Percentiles rank a stretch among this genome's conserved stretches.
Conservation (phyloP, 306 rosid genomes). For the Abrus precatorius region DNA sequence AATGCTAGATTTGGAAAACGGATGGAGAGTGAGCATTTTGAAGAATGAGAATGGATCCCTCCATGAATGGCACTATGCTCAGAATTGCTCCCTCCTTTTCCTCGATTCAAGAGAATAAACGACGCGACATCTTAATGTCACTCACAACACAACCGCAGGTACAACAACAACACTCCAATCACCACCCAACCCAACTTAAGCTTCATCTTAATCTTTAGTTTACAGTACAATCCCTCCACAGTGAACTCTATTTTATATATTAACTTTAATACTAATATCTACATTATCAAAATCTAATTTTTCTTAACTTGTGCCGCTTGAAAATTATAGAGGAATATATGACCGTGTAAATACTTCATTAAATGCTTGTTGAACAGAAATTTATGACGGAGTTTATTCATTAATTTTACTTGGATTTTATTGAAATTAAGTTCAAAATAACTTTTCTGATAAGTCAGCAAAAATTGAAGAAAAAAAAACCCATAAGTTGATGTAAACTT, state of each 20-base stretch:
- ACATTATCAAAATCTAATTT: neutral
- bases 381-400: neutral
- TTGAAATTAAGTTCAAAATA: too few relatives aligned
- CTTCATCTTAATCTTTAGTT: conserved; percentile 27
- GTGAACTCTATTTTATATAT: neutral
- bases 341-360: neutral
- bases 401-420: neutral
- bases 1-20: conserved; percentile 42
- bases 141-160: conserved; percentile 54
- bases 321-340: neutral
- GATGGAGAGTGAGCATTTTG: conserved; percentile 35
- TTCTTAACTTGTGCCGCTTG: neutral
- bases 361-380: neutral
- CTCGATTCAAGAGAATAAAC: conserved; percentile 85
- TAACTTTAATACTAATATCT: neutral
- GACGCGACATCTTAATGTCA: conserved; percentile 65
- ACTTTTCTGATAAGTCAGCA: too few relatives aligned
- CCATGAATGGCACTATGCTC: conserved; percentile 58
- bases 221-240: conserved; percentile 14
- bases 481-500: too few relatives aligned
- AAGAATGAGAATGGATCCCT: conserved; percentile 40
- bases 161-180: conserved; percentile 48
- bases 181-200: conserved; percentile 55
- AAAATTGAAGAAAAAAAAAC: too few relatives aligned
- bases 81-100: conserved; percentile 43